Percentiles rank a stretch among this genome's conserved stretches.
Evolutionary conservation across 1,284 basidiomycete genomes (phyloP).

Genomic region (Papiliotrema laurentii): DNA sequence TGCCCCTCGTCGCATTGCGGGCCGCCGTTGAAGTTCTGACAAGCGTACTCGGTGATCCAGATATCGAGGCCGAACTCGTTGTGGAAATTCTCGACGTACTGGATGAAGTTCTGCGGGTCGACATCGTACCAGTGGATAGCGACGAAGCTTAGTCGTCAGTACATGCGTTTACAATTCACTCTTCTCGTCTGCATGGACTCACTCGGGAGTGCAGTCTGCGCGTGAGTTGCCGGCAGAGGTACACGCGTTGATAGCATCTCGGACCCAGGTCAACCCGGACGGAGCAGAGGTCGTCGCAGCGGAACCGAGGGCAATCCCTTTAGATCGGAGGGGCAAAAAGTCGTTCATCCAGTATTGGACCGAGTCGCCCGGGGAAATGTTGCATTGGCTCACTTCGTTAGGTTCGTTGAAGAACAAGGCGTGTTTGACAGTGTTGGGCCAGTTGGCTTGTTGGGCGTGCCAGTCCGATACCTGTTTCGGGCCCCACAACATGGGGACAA

Average conservation of each 20-base stretch:
- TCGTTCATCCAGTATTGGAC: slow-evolving; percentile 60
- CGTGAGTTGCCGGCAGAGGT: slow-evolving; percentile 14
- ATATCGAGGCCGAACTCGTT: slow-evolving; percentile 26
- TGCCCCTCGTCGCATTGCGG: slow-evolving; percentile 56
- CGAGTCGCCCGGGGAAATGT: slow-evolving; percentile 56
- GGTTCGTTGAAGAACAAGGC: slow-evolving; percentile 65
- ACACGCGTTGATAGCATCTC: slow-evolving; percentile 57
- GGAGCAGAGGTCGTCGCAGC: slow-evolving; percentile 65
- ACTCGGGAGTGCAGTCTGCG: slow-evolving; percentile 34
- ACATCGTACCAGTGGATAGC: slow-evolving; percentile 47
- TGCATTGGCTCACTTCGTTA: slow-evolving; percentile 59
- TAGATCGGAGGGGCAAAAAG: slow-evolving; percentile 57
- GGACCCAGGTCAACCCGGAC: slow-evolving; percentile 60
- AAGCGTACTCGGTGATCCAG: slow-evolving; percentile 48
- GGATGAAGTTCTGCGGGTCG: slow-evolving; percentile 32
- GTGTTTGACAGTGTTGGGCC: slow-evolving; percentile 54
- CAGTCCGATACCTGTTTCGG: slow-evolving; percentile 44
- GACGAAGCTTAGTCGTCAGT: slow-evolving; percentile 27
- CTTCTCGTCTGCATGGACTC: slow-evolving; percentile 7
- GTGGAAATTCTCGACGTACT: slow-evolving; percentile 44
- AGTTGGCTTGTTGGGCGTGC: slow-evolving; percentile 21
- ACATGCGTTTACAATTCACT: no score
- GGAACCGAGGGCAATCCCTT: slow-evolving; percentile 59
- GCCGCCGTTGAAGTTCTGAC: slow-evolving; percentile 62
- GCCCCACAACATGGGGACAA: slow-evolving; percentile 68